These are phyloP conservation scores for Barnettozyma sucrosica DNA, from an alignment of 805 yeast species.

Conservation along the genomic window DNA sequence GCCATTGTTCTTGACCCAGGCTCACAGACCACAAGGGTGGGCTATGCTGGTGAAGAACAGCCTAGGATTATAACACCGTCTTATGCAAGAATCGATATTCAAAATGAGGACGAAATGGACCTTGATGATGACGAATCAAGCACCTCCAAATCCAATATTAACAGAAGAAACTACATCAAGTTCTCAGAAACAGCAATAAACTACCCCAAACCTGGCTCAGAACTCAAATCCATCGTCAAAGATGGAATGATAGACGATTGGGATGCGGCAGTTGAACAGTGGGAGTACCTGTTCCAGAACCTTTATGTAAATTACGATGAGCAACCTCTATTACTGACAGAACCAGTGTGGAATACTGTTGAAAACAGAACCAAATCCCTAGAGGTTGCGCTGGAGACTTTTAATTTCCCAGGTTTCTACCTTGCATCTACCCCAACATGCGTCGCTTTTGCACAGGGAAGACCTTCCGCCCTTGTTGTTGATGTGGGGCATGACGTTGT, in stretches of 20 bases:
- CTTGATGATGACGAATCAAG: conserved; percentile 20
- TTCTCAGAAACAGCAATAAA: conserved; percentile 39
- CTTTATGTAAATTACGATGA: conserved; percentile 51
- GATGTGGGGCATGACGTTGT: conserved; percentile 78
- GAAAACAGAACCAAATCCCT: conserved; percentile 62
- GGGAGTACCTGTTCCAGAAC: conserved; percentile 51
- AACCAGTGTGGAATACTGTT: conserved; percentile 78
- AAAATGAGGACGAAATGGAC: conserved; percentile 19
- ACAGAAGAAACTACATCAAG: conserved; percentile 23
- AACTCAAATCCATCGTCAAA: conserved; percentile 50
- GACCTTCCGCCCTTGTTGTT: conserved; percentile 81
- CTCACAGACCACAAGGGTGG: conserved; percentile 73
- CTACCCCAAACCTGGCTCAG: conserved; percentile 46
- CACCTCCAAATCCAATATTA: conserved; percentile 8
- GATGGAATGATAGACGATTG: conserved; percentile 71
- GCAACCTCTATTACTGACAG: conserved; percentile 77
- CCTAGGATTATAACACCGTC: conserved; percentile 79
- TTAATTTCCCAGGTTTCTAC: conserved; percentile 75
- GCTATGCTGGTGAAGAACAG: conserved; percentile 88
- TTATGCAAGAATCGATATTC: conserved; percentile 39
- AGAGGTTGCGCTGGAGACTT: conserved; percentile 63
- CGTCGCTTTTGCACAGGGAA: conserved; percentile 81
- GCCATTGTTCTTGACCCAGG: conserved; percentile 94
- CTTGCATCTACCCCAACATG: conserved; percentile 81
- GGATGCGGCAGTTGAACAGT: conserved; percentile 79